phyloP scores from a whole-genome alignment of 305 asterid genomes.

The Solanum aculeatissimum region DNA sequence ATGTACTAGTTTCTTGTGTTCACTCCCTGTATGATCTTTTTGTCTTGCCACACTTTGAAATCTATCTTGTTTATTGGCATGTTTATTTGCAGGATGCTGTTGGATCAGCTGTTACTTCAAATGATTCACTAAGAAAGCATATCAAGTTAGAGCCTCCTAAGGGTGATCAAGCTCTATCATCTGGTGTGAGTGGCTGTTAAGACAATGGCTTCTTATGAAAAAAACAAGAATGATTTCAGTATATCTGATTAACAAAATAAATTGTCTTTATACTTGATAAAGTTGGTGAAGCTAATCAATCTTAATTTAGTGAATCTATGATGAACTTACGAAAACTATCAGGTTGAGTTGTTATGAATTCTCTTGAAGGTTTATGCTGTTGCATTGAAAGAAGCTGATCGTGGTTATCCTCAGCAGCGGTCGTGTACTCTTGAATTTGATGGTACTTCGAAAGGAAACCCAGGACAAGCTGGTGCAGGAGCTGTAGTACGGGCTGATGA shows the following conservation, averaged over 20 bases:
- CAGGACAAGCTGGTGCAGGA: slow-evolving; percentile 99
- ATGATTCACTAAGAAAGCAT: slow-evolving; percentile 30
- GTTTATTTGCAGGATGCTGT: slow-evolving; percentile 31
- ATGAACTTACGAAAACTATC: slow-evolving; percentile 1
- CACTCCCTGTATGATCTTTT: not conserved
- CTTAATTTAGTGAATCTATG: not conserved
- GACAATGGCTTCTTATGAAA: not conserved
- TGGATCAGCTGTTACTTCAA: slow-evolving; percentile 27
- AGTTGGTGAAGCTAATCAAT: not conserved
- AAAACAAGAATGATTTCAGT: slow-evolving; percentile 1
- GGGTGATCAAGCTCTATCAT: slow-evolving; percentile 31
- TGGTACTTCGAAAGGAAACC: slow-evolving; percentile 98
- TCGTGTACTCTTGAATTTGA: slow-evolving; percentile 94
- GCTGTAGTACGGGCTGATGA: slow-evolving; percentile 83
- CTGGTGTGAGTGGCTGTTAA: slow-evolving; percentile 35
- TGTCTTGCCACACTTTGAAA: not conserved
- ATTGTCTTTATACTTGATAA: not conserved
- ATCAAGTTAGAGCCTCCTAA: slow-evolving; percentile 37
- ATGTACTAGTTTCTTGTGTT: not conserved
- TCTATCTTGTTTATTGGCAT: not conserved
- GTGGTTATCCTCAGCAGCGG: slow-evolving; percentile 29
- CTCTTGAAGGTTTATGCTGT: not conserved
- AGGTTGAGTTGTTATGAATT: not conserved
- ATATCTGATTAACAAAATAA: not conserved
- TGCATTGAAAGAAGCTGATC: slow-evolving; percentile 2